Evolutionary conservation across 352 stramenopile genomes (phyloP).

Genomic region (Phytophthora kernoviae): DNA sequence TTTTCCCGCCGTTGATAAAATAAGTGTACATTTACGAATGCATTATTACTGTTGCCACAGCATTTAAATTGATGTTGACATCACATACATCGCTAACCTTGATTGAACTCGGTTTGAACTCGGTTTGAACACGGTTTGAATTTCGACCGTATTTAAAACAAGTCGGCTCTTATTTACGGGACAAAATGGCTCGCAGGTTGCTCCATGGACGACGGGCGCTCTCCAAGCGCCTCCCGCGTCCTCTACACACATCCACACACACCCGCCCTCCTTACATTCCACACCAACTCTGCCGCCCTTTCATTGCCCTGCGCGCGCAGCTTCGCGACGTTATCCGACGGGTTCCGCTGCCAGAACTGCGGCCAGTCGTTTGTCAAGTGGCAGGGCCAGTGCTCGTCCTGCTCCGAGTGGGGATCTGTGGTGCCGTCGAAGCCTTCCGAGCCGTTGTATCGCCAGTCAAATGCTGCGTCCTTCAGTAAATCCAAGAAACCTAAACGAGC

Average conservation of each 20-base stretch:
- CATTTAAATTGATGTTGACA: no score
- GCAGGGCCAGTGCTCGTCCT: conserved; percentile 88
- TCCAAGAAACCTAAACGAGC: conserved; percentile 27
- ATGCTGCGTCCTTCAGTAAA: conserved; percentile 54
- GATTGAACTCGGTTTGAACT: no score
- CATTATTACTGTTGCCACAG: no score
- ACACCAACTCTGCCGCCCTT: background rate
- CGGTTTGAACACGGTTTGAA: no score
- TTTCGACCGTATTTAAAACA: no score
- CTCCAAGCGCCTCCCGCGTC: background rate
- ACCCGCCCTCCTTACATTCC: background rate
- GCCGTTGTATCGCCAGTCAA: conserved; percentile 63
- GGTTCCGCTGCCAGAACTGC: conserved; percentile 62
- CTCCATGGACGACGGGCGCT: no score
- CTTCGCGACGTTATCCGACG: conserved; percentile 27
- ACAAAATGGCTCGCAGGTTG: no score
- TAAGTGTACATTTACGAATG: no score
- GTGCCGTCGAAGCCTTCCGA: conserved; percentile 48
- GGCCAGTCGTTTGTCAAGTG: conserved; percentile 80
- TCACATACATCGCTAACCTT: no score
- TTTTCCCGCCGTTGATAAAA: no score
- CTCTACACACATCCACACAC: background rate
- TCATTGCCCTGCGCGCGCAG: background rate
- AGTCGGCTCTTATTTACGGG: no score
- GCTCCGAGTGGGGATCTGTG: conserved; percentile 91